Evolutionary conservation across 164 flowering plant genomes (phyloP).

Genomic region (Dillenia suffruticosa): DNA sequence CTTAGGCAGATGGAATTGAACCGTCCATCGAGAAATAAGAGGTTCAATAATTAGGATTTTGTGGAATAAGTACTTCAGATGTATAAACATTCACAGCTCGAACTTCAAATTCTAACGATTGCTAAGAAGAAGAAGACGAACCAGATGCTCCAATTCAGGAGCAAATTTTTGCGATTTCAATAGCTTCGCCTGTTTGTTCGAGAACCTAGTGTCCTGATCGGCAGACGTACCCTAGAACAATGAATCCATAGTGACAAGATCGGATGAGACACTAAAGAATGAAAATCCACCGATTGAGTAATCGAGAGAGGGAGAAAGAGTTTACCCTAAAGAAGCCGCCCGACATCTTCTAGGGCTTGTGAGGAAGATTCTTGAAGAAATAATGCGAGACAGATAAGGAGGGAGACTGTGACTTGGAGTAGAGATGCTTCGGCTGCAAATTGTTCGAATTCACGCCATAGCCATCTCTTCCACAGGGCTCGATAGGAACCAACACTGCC

Average conservation of each 20-base stretch:
- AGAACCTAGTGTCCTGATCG: conserved; percentile 97
- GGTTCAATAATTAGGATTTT: too few relatives aligned
- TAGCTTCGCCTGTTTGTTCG: conserved; percentile 96
- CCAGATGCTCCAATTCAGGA: conserved; percentile 88
- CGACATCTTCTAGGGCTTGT: conserved; percentile 79
- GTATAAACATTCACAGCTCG: too few relatives aligned
- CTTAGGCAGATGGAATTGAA: too few relatives aligned
- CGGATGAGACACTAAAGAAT: not conserved
- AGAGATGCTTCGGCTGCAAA: too few relatives aligned
- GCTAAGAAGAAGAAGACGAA: conserved; percentile 16
- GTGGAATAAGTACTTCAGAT: too few relatives aligned
- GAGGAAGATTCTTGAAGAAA: not conserved
- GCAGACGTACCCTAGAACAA: conserved; percentile 85
- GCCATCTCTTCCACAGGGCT: too few relatives aligned
- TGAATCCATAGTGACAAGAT: not conserved
- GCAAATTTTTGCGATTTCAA: conserved; percentile 93
- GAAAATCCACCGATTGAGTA: not conserved
- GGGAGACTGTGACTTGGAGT: too few relatives aligned
- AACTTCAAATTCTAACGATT: too few relatives aligned
- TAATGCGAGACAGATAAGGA: too few relatives aligned
- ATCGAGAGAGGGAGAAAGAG: not conserved
- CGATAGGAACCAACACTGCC: too few relatives aligned
- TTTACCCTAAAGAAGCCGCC: conserved; percentile 97
- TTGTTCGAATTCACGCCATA: too few relatives aligned
- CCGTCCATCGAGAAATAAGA: too few relatives aligned